These are phyloP conservation scores for Penicillium thymicola DNA, from an alignment of 2,329 filamentous ascomycete species.

Conservation along the genomic window DNA sequence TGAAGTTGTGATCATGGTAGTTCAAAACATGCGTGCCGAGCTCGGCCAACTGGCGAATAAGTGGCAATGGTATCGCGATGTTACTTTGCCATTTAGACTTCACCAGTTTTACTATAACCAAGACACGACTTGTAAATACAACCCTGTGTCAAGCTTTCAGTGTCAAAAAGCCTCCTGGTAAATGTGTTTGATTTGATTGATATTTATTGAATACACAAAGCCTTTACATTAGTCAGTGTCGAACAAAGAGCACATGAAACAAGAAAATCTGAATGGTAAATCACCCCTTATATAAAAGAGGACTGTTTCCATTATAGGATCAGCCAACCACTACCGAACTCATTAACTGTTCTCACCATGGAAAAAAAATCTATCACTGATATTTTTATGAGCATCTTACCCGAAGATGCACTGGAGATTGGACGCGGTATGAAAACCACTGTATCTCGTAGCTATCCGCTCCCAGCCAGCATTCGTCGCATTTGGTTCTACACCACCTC, in stretches of 20 bases:
- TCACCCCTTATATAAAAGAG: not conserved
- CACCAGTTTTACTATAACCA: not conserved
- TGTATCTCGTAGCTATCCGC: not conserved
- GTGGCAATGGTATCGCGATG: no score
- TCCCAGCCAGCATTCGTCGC: not conserved
- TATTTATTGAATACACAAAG: not conserved
- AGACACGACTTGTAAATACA: not conserved
- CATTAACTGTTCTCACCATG: not conserved
- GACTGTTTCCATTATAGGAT: no score
- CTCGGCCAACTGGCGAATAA: no score
- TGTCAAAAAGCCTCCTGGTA: not conserved
- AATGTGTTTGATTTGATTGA: not conserved
- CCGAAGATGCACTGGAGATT: not conserved
- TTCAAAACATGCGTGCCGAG: no score
- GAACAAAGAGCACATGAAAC: not conserved
- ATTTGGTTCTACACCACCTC: constrained; percentile 2
- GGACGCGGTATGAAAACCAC: not conserved
- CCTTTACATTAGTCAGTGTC: not conserved
- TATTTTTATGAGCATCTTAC: not conserved
- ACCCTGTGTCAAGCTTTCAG: not conserved
- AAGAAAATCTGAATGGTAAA: not conserved
- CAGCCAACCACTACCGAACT: no score
- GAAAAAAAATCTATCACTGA: not conserved
- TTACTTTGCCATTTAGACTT: no score
- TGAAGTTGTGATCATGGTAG: no score